Conservation (phyloP, 768 basidiomycete genomes). For the Lactifluus echinatus region DNA sequence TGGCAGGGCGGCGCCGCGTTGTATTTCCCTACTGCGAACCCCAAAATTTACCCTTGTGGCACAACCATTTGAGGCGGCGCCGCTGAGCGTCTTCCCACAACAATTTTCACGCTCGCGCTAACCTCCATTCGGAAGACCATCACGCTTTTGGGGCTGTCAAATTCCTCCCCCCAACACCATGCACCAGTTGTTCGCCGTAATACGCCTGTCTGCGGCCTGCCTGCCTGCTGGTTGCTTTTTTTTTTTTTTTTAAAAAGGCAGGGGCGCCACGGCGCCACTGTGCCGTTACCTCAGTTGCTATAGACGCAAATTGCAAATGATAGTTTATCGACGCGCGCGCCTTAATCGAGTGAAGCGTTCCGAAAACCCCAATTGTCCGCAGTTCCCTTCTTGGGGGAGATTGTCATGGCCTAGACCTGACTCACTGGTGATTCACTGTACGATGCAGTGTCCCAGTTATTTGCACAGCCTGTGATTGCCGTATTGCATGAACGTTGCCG, state of each 20-base stretch:
- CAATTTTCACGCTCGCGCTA: not conserved
- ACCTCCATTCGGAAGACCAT: not conserved
- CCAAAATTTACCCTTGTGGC: not conserved
- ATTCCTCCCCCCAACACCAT: not conserved
- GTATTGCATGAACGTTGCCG: not conserved
- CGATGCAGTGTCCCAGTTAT: not conserved
- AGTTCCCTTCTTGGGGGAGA: not conserved
- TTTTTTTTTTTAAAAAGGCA: not conserved
- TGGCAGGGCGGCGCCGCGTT: too few species aligned
- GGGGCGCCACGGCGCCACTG: conserved; percentile 1
- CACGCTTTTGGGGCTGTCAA: too few species aligned
- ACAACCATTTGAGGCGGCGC: not conserved
- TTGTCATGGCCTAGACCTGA: not conserved
- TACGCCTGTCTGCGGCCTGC: not conserved
- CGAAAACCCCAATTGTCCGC: not conserved
- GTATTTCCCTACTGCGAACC: not conserved
- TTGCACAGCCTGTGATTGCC: not conserved
- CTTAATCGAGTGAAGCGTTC: not conserved
- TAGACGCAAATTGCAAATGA: not conserved
- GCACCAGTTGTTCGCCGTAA: not conserved
- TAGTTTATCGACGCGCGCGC: not conserved
- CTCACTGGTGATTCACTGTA: not conserved
- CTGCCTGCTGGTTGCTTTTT: not conserved
- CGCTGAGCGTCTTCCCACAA: not conserved
- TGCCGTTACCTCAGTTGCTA: not conserved